A percentile compares a stretch with the other conserved stretches of the same genome.
Evolutionary conservation across 2,329 filamentous ascomycete genomes (phyloP).

Genomic region (Fusarium sp.): DNA sequence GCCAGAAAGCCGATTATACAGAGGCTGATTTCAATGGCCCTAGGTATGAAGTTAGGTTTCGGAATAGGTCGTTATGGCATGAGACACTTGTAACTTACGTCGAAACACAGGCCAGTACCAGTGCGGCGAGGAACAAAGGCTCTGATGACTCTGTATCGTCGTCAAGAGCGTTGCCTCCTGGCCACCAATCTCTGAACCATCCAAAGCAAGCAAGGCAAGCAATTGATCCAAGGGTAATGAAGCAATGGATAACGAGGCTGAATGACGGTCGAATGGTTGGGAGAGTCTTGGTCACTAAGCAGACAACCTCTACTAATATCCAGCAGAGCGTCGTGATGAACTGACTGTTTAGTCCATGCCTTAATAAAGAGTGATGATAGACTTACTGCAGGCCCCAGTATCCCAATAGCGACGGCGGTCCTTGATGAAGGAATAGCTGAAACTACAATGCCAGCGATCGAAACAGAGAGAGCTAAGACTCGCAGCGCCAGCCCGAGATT

Average conservation of each 20-base stretch:
- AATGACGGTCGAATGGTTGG: not conserved
- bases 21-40: not conserved
- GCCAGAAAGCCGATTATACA: not conserved
- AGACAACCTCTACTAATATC: not conserved
- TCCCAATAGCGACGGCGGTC: not conserved
- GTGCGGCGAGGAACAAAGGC: not conserved
- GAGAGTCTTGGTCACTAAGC: not conserved
- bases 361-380: not conserved
- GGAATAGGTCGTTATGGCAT: fast-evolving
- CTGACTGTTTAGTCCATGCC: not conserved
- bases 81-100: not conserved
- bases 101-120: not conserved
- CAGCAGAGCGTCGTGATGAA: not conserved
- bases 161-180: not conserved
- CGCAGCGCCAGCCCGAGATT: not conserved
- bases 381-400: not conserved
- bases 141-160: not conserved
- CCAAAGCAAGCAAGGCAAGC: not conserved
- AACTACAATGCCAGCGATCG: not conserved
- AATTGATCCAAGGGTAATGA: not conserved
- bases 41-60: not conserved
- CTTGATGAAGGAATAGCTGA: not conserved
- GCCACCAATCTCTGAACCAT: not conserved
- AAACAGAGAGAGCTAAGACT: not conserved
- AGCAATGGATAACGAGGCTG: not conserved